phyloP scores from a whole-genome alignment of 768 basidiomycete genomes.

The Collybia sordida region DNA sequence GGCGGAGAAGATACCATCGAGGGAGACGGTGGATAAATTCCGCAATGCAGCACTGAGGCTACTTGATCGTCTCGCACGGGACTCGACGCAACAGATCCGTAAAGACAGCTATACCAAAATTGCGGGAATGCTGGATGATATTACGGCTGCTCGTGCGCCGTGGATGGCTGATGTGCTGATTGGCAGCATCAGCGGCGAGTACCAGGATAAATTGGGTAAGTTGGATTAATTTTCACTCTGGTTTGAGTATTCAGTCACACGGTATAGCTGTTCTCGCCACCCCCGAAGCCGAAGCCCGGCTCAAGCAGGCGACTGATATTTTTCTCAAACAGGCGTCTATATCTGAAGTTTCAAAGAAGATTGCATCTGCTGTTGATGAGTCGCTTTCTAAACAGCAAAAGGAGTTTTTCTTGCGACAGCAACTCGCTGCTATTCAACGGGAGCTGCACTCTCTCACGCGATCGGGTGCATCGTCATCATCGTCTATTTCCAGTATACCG shows the following conservation, averaged over 20 bases:
- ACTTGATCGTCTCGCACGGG: slow-evolving; percentile 61
- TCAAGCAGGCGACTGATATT: slow-evolving; percentile 65
- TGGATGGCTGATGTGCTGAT: slow-evolving; percentile 82
- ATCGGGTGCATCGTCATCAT: slow-evolving; percentile 18
- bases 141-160: slow-evolving; percentile 57
- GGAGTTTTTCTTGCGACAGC: slow-evolving; percentile 83
- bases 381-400: slow-evolving; percentile 87
- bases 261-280: slow-evolving; percentile 59
- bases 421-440: slow-evolving; percentile 76
- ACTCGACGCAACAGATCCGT: slow-evolving; percentile 47
- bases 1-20: slow-evolving; percentile 44
- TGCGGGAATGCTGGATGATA: slow-evolving; percentile 70
- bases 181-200: slow-evolving; percentile 61
- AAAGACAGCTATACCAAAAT: slow-evolving; percentile 72
- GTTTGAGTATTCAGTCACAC: background rate
- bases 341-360: slow-evolving; percentile 79
- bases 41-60: slow-evolving; percentile 65
- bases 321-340: slow-evolving; percentile 78
- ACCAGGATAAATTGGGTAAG: slow-evolving; percentile 71
- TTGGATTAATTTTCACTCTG: slow-evolving; percentile 5
- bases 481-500: slow-evolving; percentile 11
- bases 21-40: slow-evolving; percentile 63
- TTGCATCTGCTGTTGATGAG: slow-evolving; percentile 78
- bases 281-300: slow-evolving; percentile 57
- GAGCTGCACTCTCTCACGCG: slow-evolving; percentile 62